Percentiles rank a stretch among this genome's conserved stretches.
These are phyloP conservation scores for Lasiodiplodia citricola DNA, from an alignment of 2,329 filamentous ascomycete species.

Conservation along the genomic window DNA sequence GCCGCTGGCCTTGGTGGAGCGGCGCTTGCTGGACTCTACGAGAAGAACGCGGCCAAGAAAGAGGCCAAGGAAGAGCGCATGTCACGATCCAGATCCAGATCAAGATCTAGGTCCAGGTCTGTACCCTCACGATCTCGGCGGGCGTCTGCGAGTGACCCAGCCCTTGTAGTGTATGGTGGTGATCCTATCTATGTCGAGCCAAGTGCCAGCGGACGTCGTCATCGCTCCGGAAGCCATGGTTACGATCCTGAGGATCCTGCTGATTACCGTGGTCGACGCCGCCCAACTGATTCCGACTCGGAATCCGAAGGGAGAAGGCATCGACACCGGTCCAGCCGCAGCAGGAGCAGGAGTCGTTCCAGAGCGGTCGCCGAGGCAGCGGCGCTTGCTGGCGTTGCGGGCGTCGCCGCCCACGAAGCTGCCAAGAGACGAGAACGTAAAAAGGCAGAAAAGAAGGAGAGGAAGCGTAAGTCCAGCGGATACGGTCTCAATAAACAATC, in stretches of 20 bases:
- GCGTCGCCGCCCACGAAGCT: slow-evolving; percentile 63
- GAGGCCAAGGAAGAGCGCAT: slow-evolving; percentile 55
- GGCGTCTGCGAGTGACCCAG: slow-evolving; percentile 54
- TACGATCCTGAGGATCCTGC: slow-evolving; percentile 48
- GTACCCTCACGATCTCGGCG: slow-evolving; percentile 51
- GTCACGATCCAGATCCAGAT: slow-evolving; percentile 40
- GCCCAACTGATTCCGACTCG: slow-evolving; percentile 46
- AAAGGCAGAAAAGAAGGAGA: slow-evolving; percentile 58
- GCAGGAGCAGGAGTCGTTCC: slow-evolving; percentile 55
- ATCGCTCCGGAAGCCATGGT: slow-evolving; percentile 37
- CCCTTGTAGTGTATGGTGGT: slow-evolving; percentile 68
- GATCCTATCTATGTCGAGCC: slow-evolving; percentile 64
- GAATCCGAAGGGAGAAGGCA: slow-evolving; percentile 34
- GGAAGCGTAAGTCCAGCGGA: slow-evolving; percentile 52
- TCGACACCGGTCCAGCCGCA: slow-evolving; percentile 41
- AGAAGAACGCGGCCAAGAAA: slow-evolving; percentile 66
- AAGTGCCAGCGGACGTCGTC: slow-evolving; percentile 53
- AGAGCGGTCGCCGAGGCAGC: slow-evolving; percentile 61
- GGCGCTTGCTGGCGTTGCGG: slow-evolving; percentile 63
- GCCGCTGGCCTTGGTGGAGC: slow-evolving; percentile 66
- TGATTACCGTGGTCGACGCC: slow-evolving; percentile 49
- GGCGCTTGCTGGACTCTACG: slow-evolving; percentile 66
- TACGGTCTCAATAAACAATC: slow-evolving; percentile 18
- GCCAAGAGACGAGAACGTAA: slow-evolving; percentile 62
- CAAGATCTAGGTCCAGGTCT: slow-evolving; percentile 52